Evolutionary conservation across 2,329 filamentous ascomycete genomes (phyloP).

Genomic region (Cladophialophora bantiana): DNA sequence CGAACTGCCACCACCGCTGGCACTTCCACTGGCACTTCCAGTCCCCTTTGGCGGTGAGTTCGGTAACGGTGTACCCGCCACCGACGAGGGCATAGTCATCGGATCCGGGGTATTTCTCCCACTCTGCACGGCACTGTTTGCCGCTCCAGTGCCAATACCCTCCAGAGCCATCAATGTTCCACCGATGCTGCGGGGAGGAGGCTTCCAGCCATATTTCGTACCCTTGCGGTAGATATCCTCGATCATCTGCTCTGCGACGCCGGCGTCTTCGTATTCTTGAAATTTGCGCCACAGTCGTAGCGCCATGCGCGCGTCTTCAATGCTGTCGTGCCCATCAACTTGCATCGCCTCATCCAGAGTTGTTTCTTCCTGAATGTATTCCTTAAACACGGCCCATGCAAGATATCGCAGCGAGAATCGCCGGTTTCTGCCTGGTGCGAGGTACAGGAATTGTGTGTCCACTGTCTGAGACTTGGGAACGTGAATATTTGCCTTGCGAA

Average conservation of each 20-base stretch:
- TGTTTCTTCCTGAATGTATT: slow-evolving; percentile 89
- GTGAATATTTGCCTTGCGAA: slow-evolving; percentile 97
- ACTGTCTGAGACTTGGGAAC: slow-evolving; percentile 89
- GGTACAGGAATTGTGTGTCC: slow-evolving; percentile 92
- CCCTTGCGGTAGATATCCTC: slow-evolving; percentile 81
- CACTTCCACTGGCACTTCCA: slow-evolving; percentile 19
- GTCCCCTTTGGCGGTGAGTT: slow-evolving; percentile 29
- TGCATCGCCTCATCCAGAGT: slow-evolving; percentile 50
- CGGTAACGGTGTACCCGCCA: slow-evolving; percentile 18
- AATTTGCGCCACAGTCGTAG: slow-evolving; percentile 89
- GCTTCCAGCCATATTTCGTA: slow-evolving; percentile 64
- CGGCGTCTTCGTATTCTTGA: slow-evolving; percentile 84
- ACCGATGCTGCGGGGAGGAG: slow-evolving; percentile 53
- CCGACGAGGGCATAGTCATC: slow-evolving; percentile 17
- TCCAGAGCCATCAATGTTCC: slow-evolving; percentile 40
- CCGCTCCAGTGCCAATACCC: slow-evolving; percentile 37
- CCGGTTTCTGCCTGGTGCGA: slow-evolving; percentile 78
- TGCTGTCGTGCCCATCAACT: slow-evolving; percentile 76
- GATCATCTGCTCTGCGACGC: slow-evolving; percentile 81
- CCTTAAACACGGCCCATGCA: slow-evolving; percentile 87
- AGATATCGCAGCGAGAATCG: slow-evolving; percentile 90
- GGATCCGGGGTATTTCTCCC: slow-evolving; percentile 44
- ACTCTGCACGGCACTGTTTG: slow-evolving; percentile 36
- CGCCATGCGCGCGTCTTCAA: slow-evolving; percentile 92
- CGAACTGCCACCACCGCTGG: slow-evolving; percentile 10